Percentiles rank a stretch among this genome's conserved stretches.
Conservation (phyloP, 2,329 filamentous ascomycete species). For the Beauveria medogensis region DNA sequence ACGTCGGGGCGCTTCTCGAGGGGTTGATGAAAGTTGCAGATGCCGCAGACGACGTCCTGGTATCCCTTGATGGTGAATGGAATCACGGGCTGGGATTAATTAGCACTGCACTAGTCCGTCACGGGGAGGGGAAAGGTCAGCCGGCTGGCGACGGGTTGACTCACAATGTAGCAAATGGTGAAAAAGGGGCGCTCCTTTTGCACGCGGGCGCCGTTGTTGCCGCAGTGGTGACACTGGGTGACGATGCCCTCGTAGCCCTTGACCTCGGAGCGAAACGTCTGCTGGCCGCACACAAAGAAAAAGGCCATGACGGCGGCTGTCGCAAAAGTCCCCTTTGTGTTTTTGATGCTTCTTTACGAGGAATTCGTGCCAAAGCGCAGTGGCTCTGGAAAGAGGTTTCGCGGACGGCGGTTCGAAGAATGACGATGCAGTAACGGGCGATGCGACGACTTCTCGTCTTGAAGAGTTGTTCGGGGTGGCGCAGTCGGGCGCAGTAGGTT, state of each 20-base stretch:
- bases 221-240: conserved; percentile 59
- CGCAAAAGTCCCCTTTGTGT: conserved; percentile 1
- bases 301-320: conserved; percentile 41
- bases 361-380: too few relatives aligned
- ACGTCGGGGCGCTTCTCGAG: conserved; percentile 50
- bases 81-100: conserved; percentile 49
- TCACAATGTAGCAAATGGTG: conserved; percentile 67
- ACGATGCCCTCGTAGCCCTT: conserved; percentile 53
- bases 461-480: too few relatives aligned
- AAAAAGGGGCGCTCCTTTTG: conserved; percentile 65
- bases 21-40: conserved; percentile 69
- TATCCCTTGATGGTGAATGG: conserved; percentile 62
- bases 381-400: too few relatives aligned
- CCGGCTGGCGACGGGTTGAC: conserved; percentile 17
- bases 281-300: conserved; percentile 54
- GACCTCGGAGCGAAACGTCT: conserved; percentile 52
- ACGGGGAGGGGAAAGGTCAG: too few relatives aligned
- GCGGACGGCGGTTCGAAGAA: too few relatives aligned
- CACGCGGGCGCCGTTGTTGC: conserved; percentile 53
- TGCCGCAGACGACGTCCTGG: conserved; percentile 62
- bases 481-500: too few relatives aligned
- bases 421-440: too few relatives aligned
- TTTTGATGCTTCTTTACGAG: neutral
- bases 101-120: neutral
- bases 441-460: too few relatives aligned